Conservation (phyloP, 2,329 filamentous ascomycete species). For the Rhytidhysteron rufulum region DNA sequence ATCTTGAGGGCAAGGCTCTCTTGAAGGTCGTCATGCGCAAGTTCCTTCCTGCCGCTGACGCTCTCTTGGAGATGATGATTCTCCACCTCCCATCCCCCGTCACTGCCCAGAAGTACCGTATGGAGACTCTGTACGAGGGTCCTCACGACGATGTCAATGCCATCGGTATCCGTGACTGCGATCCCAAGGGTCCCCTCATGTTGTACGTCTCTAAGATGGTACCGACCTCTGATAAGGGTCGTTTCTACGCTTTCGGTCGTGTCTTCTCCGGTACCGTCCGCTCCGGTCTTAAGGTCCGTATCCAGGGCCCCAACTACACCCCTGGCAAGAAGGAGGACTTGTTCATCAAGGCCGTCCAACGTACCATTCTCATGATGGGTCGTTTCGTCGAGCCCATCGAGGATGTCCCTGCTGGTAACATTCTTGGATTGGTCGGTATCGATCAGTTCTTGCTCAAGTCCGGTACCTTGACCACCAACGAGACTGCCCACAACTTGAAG, state of each 20-base stretch:
- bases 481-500: constrained; percentile 99
- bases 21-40: constrained; percentile 98
- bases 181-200: constrained; percentile 98
- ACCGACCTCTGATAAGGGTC: constrained; percentile 97
- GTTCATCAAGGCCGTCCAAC: constrained; percentile 99
- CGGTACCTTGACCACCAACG: constrained; percentile 95
- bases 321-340: constrained; percentile 99
- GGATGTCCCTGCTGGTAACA: constrained; percentile 99
- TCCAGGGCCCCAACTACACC: constrained; percentile 98
- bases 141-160: constrained; percentile 86
- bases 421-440: constrained; percentile 97
- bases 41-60: constrained; percentile 97
- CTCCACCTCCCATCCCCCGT: constrained; percentile 95
- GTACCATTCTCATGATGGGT: constrained; percentile 99
- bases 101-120: constrained; percentile 96
- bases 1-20: constrained; percentile 94
- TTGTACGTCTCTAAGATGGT: constrained; percentile 99
- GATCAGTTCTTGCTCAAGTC: constrained; percentile 99
- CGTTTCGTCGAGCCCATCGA: constrained; percentile 98
- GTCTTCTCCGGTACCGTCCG: constrained; percentile 98
- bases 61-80: constrained; percentile 99
- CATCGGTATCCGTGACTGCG: constrained; percentile 97
- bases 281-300: constrained; percentile 99
- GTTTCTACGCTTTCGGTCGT: constrained; percentile 99
- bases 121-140: constrained; percentile 98